Base-by-base conservation (phyloP, 129 eudicot genomes). In the Lactuca saligna region DNA sequence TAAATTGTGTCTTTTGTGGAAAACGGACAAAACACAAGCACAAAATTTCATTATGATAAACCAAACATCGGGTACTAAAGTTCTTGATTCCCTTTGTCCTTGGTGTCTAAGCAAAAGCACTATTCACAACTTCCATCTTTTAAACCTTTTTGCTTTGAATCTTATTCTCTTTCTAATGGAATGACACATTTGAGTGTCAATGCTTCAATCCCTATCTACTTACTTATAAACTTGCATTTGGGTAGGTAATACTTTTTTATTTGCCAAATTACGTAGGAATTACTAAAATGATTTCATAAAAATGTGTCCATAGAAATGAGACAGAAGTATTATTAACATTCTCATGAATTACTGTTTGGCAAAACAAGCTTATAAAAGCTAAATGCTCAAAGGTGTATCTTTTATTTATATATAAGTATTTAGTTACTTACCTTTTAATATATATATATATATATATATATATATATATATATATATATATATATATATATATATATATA, bases 131-230 rank as follows among this genome's bases (percentile, higher is more conserved):
- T 17, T 49, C 60, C 25, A 50, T 31, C 42, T 17, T 8, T 32
- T 61, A 32, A 44, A 34, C 61, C 60, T 71, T 72, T 72, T 72
- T 51, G 69, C 77, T 72, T 72, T 72, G 77, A 62, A 72, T 72
- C 77, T 62, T 61, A 61, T 72, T 62, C 77, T 50, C 58, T 72
- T 33, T 50, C n/a, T 72, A 51, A 72, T 61, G 76, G 68, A 6
- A 17, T 62, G 62, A 38, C 69, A 51, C 76, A 71, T 71, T 31
- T 48, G 68, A 49, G 62, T 48, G 35, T 61, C 44, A 66, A 50
- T 62, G 62, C 54, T 62, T 61, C 68, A 51, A 60, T 8, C 37
- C 59, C 57, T 59, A 59, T 70, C 50, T 61, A 65, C 15, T 41
- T 57, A 42, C 14, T 20, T 69, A n/a, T 14, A 31, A 53, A 31